phyloP scores from a whole-genome alignment of 768 basidiomycete genomes.

The Mycena amicta region DNA sequence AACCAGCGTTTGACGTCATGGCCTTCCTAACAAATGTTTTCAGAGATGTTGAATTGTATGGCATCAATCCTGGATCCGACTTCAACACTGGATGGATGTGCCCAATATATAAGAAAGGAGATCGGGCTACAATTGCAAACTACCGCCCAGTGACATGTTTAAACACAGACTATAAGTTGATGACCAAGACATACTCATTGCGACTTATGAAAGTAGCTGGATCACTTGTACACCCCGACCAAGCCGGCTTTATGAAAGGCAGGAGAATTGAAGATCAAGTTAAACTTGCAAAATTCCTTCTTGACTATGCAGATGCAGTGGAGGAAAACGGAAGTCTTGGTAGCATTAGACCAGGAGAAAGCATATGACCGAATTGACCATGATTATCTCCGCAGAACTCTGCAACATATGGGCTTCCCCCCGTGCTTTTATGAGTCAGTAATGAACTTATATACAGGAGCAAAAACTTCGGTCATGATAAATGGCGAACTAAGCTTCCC shows the following conservation, averaged over 20 bases:
- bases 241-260: conserved; percentile 3
- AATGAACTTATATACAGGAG: background rate
- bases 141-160: background rate
- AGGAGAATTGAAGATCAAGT: conserved; percentile 3
- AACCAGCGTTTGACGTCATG: background rate
- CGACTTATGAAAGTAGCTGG: background rate
- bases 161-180: background rate
- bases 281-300: background rate
- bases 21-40: background rate
- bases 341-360: background rate
- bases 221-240: background rate
- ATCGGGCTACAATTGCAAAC: background rate
- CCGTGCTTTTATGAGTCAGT: background rate
- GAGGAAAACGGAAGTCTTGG: conserved; percentile 10
- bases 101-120: conserved; percentile 1
- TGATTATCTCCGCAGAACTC: conserved; percentile 6
- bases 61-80: background rate
- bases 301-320: background rate
- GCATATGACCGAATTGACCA: conserved; percentile 12
- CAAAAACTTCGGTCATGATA: background rate
- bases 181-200: background rate
- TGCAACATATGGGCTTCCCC: background rate
- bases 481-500: background rate
- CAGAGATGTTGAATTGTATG: background rate
- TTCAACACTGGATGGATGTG: conserved; percentile 2